Evolutionary conservation across 768 basidiomycete species (phyloP), one percentile per base, ranked within the genome.

Genomic region (Lactifluus subvellereus): DNA sequence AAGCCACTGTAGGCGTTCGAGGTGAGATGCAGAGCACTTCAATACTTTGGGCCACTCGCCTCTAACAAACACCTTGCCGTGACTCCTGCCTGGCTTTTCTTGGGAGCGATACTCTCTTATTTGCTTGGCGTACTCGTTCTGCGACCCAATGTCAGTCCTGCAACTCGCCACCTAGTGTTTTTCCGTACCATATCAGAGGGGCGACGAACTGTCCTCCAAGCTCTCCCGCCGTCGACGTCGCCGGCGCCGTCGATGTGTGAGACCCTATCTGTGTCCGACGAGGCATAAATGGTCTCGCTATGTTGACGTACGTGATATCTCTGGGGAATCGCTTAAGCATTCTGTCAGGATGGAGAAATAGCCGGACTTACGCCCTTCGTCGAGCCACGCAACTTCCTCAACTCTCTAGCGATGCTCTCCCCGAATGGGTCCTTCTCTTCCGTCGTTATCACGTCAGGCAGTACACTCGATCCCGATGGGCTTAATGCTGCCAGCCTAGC

Each of bases 51-150:
- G 22, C 37, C 18, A 45, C 80, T 61, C 64, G 87, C 94, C 91
- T 81, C 89, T 89, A 56, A 98, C 91, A 69, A 98, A 98, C 27
- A 98, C 89, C 69, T 97, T 98, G 52, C 94, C 95, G 60, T 89
- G 85, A 1, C 87, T 82, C 69, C 93, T 95, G 47, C 87, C 88
- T 13, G 82, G 77, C 64, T 87, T 88, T 47, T 91, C 88, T 73
- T 88, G 85, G 1, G 84, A 80, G 18, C 86, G 84, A 63, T 86
- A 88, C 73, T 92, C 89, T 69, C 82, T 84, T 66, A 98, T 89
- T 72, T 95, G 90, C 69, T 91, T 90, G 35, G 93, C 85, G 73
- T 95, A 93, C 76, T 98, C 93, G 72, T 98, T 91, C 94, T 97
- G 65, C 60, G 61, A 64, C 50, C 55, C 35, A 11, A 56, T 60